Percentiles rank a stretch among this genome's conserved stretches.
phyloP scores from a whole-genome alignment of 768 basidiomycete species.

The Daedaleopsis nitida region DNA sequence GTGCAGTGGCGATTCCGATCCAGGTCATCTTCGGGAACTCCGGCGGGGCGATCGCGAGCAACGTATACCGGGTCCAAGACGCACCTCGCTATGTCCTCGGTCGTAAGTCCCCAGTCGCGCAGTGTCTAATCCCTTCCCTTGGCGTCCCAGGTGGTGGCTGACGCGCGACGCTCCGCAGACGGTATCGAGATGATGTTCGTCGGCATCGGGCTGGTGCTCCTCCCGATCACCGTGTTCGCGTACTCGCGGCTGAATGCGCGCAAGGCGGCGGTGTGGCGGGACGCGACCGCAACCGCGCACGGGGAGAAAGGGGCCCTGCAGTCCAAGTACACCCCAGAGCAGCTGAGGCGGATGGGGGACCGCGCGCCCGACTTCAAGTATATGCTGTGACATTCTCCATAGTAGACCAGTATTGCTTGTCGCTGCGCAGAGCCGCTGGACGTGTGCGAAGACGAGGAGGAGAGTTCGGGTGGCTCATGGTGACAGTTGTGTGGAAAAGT shows the following conservation, averaged over 20 bases:
- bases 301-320: slow-evolving; percentile 17
- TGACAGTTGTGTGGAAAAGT: no score
- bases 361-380: slow-evolving; percentile 67
- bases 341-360: slow-evolving; percentile 51
- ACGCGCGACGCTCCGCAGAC: slow-evolving; percentile 43
- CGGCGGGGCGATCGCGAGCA: slow-evolving; percentile 62
- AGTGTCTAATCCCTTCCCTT: no score
- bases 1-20: slow-evolving; percentile 65
- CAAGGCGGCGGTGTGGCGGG: slow-evolving; percentile 47
- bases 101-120: slow-evolving; percentile 44
- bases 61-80: slow-evolving; percentile 62
- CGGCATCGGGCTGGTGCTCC: slow-evolving; percentile 57
- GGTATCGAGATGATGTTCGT: slow-evolving; percentile 69
- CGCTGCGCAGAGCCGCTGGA: no score
- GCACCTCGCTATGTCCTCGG: slow-evolving; percentile 62
- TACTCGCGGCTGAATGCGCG: slow-evolving; percentile 60
- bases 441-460: no score
- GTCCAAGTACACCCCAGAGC: slow-evolving; percentile 21
- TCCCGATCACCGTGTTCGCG: slow-evolving; percentile 48
- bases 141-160: background rate
- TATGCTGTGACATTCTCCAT: slow-evolving; percentile 32
- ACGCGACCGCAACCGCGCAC: slow-evolving; percentile 16
- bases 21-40: slow-evolving; percentile 73
- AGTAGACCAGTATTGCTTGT: background rate
- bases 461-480: no score